Evolutionary conservation across 2,329 filamentous ascomycete genomes (phyloP), one percentile per base, ranked within the genome.

Genomic region (Penicillium decumbens): DNA sequence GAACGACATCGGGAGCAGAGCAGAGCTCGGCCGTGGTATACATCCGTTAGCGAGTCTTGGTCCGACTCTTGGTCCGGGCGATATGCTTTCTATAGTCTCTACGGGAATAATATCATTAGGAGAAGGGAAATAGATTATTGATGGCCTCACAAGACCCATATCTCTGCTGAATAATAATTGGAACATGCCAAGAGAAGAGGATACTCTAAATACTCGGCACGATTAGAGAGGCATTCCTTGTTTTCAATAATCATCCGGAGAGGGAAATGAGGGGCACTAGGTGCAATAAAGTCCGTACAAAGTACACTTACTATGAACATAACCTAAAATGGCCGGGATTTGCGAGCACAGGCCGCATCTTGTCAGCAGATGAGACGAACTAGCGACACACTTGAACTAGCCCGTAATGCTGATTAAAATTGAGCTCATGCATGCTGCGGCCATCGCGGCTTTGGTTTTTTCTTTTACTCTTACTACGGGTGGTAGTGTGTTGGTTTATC

Each of bases 341-440:
- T 45, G 13, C 29, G 51, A 40, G 54, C 54, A 54, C 56, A 55
- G 56, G 43, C 56, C 54, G 41, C 55, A 54, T 52, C 45, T 51
- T 55, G 47, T 57, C 54, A 56, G 51, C 41, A 54, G 47, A 53
- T 38, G 35, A 45, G 33, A 45, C 25, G 40, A 37, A 27, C 45
- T 57, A 52, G 24, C 28, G 47, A 54, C 45, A 15, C 35, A 43
- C 50, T 43, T 24, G 51, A 48, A n/a, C 48, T 57, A 58, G 54
- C 46, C 23, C 38, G 29, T 50, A 43, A 37, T 20, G 39, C 45
- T 24, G 29, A 49, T 44, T 43, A 47, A 41, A 24, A 55, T 51
- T 30, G 46, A 50, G 49, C 46, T 49, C 51, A 41, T 50, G 48
- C 50, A 42, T 7, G 29, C 41, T 48, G 40, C 41, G 29, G 24